A percentile compares a stretch with the other conserved stretches of the same genome.
phyloP scores from a whole-genome alignment of 306 rosid genomes.

The Pterocarpus santalinus region DNA sequence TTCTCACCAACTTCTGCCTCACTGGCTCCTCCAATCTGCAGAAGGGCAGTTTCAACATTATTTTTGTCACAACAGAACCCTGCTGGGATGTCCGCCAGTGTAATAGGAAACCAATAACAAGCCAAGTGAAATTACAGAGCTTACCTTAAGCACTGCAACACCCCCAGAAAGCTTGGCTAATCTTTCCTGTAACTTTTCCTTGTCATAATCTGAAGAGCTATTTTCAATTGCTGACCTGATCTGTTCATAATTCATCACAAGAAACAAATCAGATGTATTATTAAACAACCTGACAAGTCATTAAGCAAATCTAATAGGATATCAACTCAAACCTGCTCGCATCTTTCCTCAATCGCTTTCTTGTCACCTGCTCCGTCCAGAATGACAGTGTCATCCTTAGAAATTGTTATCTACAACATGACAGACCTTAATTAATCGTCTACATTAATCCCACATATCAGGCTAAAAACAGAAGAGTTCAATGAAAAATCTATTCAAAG shows the following conservation, averaged over 20 bases:
- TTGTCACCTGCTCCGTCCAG: constrained; percentile 98
- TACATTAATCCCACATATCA: neutral
- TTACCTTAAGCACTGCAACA: constrained; percentile 93
- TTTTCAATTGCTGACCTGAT: constrained; percentile 81
- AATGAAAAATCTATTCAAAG: neutral
- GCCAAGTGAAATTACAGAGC: neutral
- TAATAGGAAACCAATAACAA: neutral
- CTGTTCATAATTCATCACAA: constrained; percentile 53
- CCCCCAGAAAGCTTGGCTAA: constrained; percentile 96
- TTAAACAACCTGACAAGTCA: neutral
- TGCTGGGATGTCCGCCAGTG: neutral
- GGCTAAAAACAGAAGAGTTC: neutral
- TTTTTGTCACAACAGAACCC: constrained; percentile 11
- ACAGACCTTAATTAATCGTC: neutral
- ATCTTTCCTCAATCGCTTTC: constrained; percentile 87
- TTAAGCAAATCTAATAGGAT: constrained; percentile 23
- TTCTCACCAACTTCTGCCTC: constrained; percentile 97
- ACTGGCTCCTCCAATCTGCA: constrained; percentile 98
- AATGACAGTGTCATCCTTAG: constrained; percentile 96
- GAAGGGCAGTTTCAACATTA: neutral
- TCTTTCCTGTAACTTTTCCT: constrained; percentile 93
- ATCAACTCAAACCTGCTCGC: constrained; percentile 79
- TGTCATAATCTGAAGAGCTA: constrained; percentile 94
- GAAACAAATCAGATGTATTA: constrained; percentile 4
- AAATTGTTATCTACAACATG: constrained; percentile 74